Conservation (phyloP, 2,329 filamentous ascomycete genomes). For the Penicillium sp. region DNA sequence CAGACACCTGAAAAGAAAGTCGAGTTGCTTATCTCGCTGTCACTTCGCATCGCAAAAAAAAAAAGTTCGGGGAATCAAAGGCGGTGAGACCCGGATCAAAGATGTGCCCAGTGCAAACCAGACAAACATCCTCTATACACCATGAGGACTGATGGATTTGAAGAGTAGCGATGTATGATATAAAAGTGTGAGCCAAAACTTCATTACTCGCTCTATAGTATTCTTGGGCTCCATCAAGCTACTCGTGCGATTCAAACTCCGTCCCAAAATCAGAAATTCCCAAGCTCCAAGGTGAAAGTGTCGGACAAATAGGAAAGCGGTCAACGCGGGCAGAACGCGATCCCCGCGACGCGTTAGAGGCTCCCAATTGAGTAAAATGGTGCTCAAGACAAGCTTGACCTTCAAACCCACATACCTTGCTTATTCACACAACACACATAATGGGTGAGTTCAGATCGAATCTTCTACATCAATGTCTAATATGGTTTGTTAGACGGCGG, state of each 20-base stretch:
- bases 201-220: no score
- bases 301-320: neutral
- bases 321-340: neutral
- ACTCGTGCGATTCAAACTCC: no score
- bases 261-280: no score
- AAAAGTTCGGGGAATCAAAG: conserved; percentile 20
- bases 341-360: conserved; percentile 38
- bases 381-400: conserved; percentile 4
- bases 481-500: conserved; percentile 30
- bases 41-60: conserved; percentile 17
- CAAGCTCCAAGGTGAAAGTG: neutral
- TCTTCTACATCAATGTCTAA: neutral
- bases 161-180: neutral
- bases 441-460: conserved; percentile 29
- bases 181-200: neutral
- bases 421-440: conserved; percentile 13
- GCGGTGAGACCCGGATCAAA: conserved; percentile 17
- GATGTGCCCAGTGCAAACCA: conserved; percentile 19
- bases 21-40: conserved; percentile 11
- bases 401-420: conserved; percentile 12
- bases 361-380: conserved; percentile 44
- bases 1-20: conserved; percentile 10
- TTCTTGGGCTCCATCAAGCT: no score
- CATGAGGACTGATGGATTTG: neutral
- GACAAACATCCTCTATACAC: conserved; percentile 22